Evolutionary conservation across 441 rosid species (phyloP), one percentile per base, ranked within the genome.

Genomic region (Capsella rubella): DNA sequence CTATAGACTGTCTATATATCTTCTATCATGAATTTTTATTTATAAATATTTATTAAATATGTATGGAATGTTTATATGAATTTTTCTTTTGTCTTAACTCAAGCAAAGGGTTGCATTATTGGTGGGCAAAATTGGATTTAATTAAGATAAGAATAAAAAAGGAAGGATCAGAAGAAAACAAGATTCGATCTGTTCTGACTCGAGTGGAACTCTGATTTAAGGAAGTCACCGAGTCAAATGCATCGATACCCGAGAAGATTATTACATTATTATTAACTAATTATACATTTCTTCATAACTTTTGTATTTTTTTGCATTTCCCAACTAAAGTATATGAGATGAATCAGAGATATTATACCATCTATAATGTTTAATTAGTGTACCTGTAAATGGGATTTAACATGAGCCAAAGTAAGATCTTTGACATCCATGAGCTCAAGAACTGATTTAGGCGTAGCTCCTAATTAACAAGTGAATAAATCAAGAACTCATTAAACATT

Each of bases 341-440:
- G 6, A 40, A 60, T 60, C 37, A 67, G 12, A 58, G 11, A 66
- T 49, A 27, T n/a, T 8, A 21, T 21, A 31, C 6, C 2, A 15
- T 59, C 28, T 16, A 18, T 4, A 35, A 21, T 9, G 18, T 16
- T 7, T 35, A 10, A 58, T 61, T 9, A 42, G 15, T 12, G 9
- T 74, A 94, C 99, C 97, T 94, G 99, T 72, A 94, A 85, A 82
- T 94, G 99, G 58, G 99, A 94, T 81, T 94, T 94, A 78, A 94
- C 98, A 87, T 94, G 98, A 12, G 98, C 98, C 81, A 94, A 84
- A 66, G 98, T 94, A 72, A 94, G 97, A 87, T 94, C 98, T 82
- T 94, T 94, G 49, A 94, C 97, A 90, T 92, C 99, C 99, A 94
- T 94, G 37, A 94, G 96, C 86, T 94, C 99, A 76, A 94, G 97